A percentile compares a stretch with the other conserved stretches of the same genome.
phyloP scores from a whole-genome alignment of 129 eudicot species.

The Solidago caesia region DNA sequence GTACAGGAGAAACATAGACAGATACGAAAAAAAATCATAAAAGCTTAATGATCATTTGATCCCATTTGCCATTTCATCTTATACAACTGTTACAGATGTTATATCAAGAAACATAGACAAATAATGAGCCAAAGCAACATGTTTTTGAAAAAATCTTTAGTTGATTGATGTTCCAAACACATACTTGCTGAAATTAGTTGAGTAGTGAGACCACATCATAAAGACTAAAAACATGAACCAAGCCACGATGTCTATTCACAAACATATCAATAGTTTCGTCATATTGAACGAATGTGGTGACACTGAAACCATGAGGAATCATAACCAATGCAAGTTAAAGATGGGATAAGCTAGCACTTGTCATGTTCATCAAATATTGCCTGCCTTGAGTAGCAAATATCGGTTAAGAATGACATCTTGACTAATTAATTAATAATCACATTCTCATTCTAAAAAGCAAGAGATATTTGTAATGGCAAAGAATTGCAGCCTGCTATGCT shows the following conservation, averaged over 20 bases:
- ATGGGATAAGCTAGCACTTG: not conserved
- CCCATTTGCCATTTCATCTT: not conserved
- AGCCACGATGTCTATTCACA: not conserved
- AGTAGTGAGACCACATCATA: no score
- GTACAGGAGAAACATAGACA: not conserved
- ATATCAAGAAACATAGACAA: not conserved
- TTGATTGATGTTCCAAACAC: not conserved
- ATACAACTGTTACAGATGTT: not conserved
- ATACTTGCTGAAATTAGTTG: no score
- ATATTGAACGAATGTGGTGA: not conserved
- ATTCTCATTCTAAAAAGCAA: not conserved
- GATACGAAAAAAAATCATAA: not conserved
- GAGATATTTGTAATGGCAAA: not conserved
- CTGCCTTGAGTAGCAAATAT: no score
- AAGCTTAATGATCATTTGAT: not conserved
- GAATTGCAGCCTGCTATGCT: not conserved
- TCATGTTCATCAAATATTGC: no score
- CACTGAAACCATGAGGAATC: not conserved
- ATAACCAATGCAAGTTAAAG: not conserved
- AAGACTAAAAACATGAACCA: no score
- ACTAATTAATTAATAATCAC: no score
- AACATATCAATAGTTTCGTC: not conserved
- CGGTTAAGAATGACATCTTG: no score
- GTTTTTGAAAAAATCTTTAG: not conserved
- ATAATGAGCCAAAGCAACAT: not conserved